Base-by-base conservation (phyloP, 306 rosid species). In the Luffa acutangula region DNA sequence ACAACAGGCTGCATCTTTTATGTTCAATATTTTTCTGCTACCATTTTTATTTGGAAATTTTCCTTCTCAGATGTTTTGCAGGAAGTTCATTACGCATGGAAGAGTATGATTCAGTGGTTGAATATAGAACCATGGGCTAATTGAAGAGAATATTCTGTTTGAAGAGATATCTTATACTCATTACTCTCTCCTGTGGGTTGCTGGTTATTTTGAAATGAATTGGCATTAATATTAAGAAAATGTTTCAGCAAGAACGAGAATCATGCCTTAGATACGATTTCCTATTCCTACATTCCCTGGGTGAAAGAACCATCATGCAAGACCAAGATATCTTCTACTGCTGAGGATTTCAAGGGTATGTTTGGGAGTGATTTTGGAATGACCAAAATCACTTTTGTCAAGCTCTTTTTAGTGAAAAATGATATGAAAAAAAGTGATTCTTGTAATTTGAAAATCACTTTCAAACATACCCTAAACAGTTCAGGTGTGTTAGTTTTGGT, bases 51-150 rank as follows among this genome's bases (percentile, higher is more conserved):
- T 15, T 25, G 51, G 25, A 49, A 15, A 20, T 45, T 41, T 67
- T 62, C 31, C 73, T 78, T 62, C 77, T 66, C 81, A 87, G 92
- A 52, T 88, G 92, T 83, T 90, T 87, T 63, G 87, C 89, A 21
- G 87, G 85, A 81, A 82, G 89, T 79, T 66, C 82, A 0, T 83
- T 87, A 66, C 87, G 63, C 67, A 81, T 88, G 87, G 90, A 88
- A 75, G 85, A 92, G 20, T 90, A 88, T 79, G 92, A 90, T 82
- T 78, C 76, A 5, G 89, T 88, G 45, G 89, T 84, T 43, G 85
- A 86, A 58, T 88, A 88, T 77, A 71, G 60, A 74, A 33, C 79
- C 4, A 2, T 75, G 45, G 78, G 25, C 45, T 71, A 12, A 13
- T 20, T 71, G 77, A 46, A 71, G 64, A 36, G 48, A 75, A 71